phyloP scores from a whole-genome alignment of 73 alveolate genomes.

The Urostyla sp. region DNA sequence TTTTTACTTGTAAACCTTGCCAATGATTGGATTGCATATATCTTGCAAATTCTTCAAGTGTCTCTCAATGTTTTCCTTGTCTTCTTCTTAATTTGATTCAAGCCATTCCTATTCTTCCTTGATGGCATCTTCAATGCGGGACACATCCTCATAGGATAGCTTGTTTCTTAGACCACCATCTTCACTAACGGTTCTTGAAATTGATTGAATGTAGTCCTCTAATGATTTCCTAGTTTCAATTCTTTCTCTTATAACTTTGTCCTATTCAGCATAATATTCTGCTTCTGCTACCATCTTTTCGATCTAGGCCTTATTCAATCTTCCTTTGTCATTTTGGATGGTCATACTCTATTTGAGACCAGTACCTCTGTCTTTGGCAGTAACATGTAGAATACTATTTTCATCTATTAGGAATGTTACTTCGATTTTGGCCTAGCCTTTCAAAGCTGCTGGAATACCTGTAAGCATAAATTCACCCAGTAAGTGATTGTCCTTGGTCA shows the following conservation, averaged over 20 bases:
- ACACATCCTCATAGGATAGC: constrained; percentile 81
- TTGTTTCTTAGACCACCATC: constrained; percentile 79
- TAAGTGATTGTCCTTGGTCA: constrained; percentile 97
- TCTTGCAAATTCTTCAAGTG: constrained; percentile 74
- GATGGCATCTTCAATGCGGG: constrained; percentile 81
- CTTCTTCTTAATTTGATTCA: constrained; percentile 86
- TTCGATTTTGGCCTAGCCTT: constrained; percentile 99
- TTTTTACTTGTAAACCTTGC: constrained; percentile 84
- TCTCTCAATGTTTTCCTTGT: constrained; percentile 86
- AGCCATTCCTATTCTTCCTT: constrained; percentile 89
- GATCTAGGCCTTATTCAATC: constrained; percentile 94
- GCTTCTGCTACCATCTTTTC: constrained; percentile 94
- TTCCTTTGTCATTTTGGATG: constrained; percentile 97
- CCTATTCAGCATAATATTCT: constrained; percentile 95
- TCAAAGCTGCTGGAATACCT: constrained; percentile 97
- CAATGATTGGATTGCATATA: constrained; percentile 92
- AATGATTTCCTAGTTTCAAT: constrained; percentile 96
- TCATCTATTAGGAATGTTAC: constrained; percentile 95
- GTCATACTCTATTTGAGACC: constrained; percentile 92
- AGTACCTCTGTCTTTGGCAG: constrained; percentile 94
- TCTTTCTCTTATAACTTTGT: constrained; percentile 90
- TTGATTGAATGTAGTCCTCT: constrained; percentile 91
- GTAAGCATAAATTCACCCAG: constrained; percentile 97
- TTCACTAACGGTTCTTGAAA: constrained; percentile 95
- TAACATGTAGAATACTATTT: constrained; percentile 87